Evolutionary conservation across 257 asterid species (phyloP).

Genomic region (Plantago major): DNA sequence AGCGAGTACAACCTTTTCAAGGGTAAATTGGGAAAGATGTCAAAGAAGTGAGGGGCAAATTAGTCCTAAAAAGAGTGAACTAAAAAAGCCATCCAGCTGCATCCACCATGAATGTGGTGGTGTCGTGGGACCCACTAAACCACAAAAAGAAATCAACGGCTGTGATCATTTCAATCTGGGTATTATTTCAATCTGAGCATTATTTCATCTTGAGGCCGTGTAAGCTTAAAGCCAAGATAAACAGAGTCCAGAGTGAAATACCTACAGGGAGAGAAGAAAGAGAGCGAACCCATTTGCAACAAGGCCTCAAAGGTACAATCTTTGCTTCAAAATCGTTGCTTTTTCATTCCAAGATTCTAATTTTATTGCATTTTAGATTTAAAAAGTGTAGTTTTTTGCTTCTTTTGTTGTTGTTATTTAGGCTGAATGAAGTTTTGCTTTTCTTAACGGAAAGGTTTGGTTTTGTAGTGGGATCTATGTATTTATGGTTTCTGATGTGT

Average conservation of each 20-base stretch:
- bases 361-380: neutral
- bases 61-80: neutral
- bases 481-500: neutral
- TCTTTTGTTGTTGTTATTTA: too few species aligned
- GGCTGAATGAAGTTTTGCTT: too few species aligned
- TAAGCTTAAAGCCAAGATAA: neutral
- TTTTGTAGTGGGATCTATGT: too few species aligned
- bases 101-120: neutral
- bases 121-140: slow-evolving; percentile 12
- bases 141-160: slow-evolving; percentile 6
- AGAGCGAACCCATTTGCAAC: slow-evolving; percentile 23
- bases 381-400: too few species aligned
- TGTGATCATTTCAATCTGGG: neutral
- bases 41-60: neutral
- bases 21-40: too few species aligned
- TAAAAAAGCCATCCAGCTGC: slow-evolving; percentile 4
- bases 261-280: neutral
- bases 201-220: neutral
- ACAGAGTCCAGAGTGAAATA: neutral
- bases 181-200: neutral
- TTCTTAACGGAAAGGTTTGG: too few species aligned
- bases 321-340: neutral
- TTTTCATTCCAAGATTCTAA: slow-evolving; percentile 5
- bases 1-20: too few species aligned
- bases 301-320: slow-evolving; percentile 31